A percentile compares a stretch with the other conserved stretches of the same genome.
These are phyloP conservation scores for Arctium lappa DNA, from an alignment of 129 eudicot species.

Conservation along the genomic window DNA sequence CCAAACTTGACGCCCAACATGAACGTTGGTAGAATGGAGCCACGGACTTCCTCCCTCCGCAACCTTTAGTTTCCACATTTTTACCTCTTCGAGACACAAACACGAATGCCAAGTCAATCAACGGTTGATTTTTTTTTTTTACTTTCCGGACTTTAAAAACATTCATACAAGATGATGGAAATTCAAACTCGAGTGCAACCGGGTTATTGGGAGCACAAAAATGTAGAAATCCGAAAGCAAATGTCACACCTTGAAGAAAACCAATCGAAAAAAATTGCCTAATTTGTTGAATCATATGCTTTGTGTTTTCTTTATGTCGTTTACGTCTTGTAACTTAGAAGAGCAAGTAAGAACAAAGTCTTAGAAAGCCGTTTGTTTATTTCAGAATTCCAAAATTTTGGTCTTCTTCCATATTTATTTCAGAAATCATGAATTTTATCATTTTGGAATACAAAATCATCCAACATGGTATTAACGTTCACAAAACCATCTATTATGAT, in stretches of 20 bases:
- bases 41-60: background rate
- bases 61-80: slow-evolving; percentile 8
- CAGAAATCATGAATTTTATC: no score
- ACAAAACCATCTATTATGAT: no score
- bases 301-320: background rate
- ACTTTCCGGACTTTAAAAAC: background rate
- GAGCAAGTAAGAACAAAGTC: background rate
- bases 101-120: background rate
- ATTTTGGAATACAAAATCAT: no score
- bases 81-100: background rate
- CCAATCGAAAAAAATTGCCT: background rate
- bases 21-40: background rate
- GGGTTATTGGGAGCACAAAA: background rate
- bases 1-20: slow-evolving; percentile 4
- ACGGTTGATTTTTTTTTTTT: no score
- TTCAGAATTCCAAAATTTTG: no score
- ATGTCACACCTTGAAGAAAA: background rate
- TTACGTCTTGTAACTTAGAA: background rate
- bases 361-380: background rate
- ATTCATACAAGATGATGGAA: background rate
- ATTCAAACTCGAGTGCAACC: background rate
- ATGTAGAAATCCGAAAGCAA: background rate
- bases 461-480: no score
- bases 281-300: background rate
- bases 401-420: no score